These are phyloP conservation scores for Drosera capensis DNA, from an alignment of 148 eudicot genomes.

Conservation along the genomic window DNA sequence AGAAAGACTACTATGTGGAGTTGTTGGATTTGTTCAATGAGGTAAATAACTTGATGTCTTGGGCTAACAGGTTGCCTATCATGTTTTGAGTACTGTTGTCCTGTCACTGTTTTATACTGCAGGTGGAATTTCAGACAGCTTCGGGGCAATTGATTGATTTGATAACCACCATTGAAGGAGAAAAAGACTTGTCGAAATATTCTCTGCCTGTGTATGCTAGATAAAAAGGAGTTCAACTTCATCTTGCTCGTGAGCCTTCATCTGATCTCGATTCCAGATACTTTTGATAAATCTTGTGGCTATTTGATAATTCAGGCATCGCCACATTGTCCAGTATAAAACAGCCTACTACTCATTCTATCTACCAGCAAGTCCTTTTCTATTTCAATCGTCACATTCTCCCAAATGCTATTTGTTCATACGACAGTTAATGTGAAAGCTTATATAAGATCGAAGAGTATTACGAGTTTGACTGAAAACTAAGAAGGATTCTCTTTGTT, in stretches of 20 bases:
- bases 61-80: background rate
- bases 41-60: constrained; percentile 22
- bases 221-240: background rate
- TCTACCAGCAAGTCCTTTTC: constrained; percentile 55
- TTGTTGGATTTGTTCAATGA: constrained; percentile 87
- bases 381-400: background rate
- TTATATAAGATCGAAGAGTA: too few relatives aligned
- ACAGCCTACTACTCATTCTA: constrained; percentile 92
- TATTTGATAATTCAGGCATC: constrained; percentile 46
- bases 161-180: constrained; percentile 81
- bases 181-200: constrained; percentile 78
- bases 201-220: constrained; percentile 59
- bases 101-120: background rate
- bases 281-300: background rate
- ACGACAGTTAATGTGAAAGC: background rate
- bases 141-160: constrained; percentile 97
- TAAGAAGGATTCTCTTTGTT: constrained; percentile 4
- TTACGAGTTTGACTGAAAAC: too few relatives aligned
- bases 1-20: constrained; percentile 73
- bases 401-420: background rate
- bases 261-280: too few relatives aligned
- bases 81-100: background rate
- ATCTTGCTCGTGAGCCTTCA: too few relatives aligned
- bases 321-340: constrained; percentile 89
- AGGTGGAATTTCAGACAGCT: constrained; percentile 95